These are phyloP conservation scores for Sugiyamaella grinbergsii DNA, from an alignment of 1,139 yeast genomes.

Conservation along the genomic window DNA sequence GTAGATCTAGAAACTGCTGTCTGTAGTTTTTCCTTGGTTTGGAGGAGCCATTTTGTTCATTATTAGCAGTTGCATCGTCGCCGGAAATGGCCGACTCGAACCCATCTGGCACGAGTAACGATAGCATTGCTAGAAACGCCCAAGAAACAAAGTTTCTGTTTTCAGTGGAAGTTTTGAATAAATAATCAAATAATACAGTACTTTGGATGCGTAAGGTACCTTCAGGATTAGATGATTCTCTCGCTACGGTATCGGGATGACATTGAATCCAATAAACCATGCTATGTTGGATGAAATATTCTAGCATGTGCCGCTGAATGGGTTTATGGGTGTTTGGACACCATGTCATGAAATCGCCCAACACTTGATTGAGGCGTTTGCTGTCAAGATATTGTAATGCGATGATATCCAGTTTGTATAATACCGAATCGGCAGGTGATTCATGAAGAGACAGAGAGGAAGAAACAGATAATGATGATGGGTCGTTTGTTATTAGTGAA, in stretches of 20 bases:
- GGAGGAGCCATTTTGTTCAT: too few relatives aligned
- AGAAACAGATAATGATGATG: neutral
- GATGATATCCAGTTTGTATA: slow-evolving; percentile 55
- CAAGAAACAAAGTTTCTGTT: slow-evolving; percentile 31
- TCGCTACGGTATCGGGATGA: slow-evolving; percentile 54
- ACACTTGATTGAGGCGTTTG: slow-evolving; percentile 44
- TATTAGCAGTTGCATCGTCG: neutral
- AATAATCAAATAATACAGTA: slow-evolving; percentile 33
- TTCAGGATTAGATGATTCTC: slow-evolving; percentile 37
- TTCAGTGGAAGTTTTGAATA: slow-evolving; percentile 29
- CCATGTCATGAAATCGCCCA: slow-evolving; percentile 47
- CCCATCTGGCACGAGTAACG: slow-evolving; percentile 38
- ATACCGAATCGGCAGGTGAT: slow-evolving; percentile 41
- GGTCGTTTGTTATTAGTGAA: neutral
- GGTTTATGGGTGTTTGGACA: slow-evolving; percentile 51
- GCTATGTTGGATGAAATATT: slow-evolving; percentile 54
- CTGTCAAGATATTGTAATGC: slow-evolving; percentile 53
- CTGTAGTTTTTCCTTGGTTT: slow-evolving; percentile 3
- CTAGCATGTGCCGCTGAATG: slow-evolving; percentile 57
- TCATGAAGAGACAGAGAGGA: slow-evolving; percentile 10
- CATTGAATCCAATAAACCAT: slow-evolving; percentile 59
- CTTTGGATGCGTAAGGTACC: slow-evolving; percentile 27
- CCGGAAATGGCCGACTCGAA: slow-evolving; percentile 9
- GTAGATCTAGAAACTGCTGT: slow-evolving; percentile 1
- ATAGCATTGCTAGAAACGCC: slow-evolving; percentile 40